Evolutionary conservation across 495 filamentous ascomycete species (phyloP).

Genomic region (Penicillium egyptiacum): DNA sequence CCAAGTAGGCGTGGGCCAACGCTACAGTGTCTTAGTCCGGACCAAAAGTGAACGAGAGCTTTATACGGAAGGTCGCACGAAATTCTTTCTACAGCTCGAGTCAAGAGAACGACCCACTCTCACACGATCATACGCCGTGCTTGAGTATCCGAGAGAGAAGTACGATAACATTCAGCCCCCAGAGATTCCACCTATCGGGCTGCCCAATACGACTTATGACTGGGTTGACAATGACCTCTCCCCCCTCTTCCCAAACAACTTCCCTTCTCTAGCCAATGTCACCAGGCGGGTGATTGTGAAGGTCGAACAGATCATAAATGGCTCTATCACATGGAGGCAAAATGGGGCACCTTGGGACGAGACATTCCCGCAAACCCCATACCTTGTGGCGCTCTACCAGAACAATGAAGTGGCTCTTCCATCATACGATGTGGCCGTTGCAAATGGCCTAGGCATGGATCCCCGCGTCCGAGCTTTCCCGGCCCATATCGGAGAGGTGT

Average conservation of each 20-base stretch:
- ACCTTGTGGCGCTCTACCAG: slow-evolving; percentile 57
- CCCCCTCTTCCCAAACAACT: slow-evolving; percentile 36
- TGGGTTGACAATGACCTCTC: slow-evolving; percentile 58
- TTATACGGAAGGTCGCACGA: neutral
- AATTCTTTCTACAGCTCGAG: neutral
- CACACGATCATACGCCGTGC: too few relatives aligned
- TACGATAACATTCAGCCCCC: too few relatives aligned
- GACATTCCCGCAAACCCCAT: slow-evolving; percentile 39
- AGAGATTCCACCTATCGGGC: slow-evolving; percentile 11
- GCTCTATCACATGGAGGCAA: slow-evolving; percentile 41
- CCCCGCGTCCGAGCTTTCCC: slow-evolving; percentile 50
- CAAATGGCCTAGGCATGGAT: slow-evolving; percentile 49
- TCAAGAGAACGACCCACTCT: too few relatives aligned
- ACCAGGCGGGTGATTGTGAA: slow-evolving; percentile 52
- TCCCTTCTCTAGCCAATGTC: slow-evolving; percentile 53
- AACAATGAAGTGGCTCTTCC: slow-evolving; percentile 42
- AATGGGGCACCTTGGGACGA: slow-evolving; percentile 55
- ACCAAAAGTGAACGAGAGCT: slow-evolving; percentile 41
- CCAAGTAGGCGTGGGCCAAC: slow-evolving; percentile 56
- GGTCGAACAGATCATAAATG: slow-evolving; percentile 43
- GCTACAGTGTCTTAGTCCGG: slow-evolving; percentile 53
- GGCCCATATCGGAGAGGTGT: slow-evolving; percentile 55
- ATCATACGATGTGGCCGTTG: slow-evolving; percentile 31
- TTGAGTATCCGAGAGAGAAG: too few relatives aligned
- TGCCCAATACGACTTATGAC: slow-evolving; percentile 30